Base-by-base conservation (phyloP, 1,139 yeast genomes). In the Suhomyces chickasaworum region DNA sequence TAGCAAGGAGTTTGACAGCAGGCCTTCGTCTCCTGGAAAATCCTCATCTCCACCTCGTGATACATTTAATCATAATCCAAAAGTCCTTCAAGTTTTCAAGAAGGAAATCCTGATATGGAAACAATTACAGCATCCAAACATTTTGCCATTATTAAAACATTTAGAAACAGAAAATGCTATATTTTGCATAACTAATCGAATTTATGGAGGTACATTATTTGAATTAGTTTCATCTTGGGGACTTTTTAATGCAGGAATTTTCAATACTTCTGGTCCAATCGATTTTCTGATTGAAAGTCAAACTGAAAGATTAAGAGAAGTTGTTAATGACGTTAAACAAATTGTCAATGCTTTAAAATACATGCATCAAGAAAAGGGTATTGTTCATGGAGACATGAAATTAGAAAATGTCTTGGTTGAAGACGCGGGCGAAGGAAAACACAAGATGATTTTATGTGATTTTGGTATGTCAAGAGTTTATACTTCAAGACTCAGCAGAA, bases 381-480 rank as follows among this genome's bases (percentile, higher is more conserved):
- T 89, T 29, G 91, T 86, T 7, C 98, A 91, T 61, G 95, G 97
- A 2, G 98, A 91, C 65, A 69, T 91, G 37, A 91, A 91, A 64
- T 72, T 90, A 42, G 98, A 91, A 58, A 91, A 91, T 60, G 87
- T 95, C 48, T 68, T 91, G 44, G 67, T 89, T 29, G 83, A 81
- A 44, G 64, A 66, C 21, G 59, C 57, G 25, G 60, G 63, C 10
- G 51, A 57, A 16, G 37, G 36, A 15, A 35, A 35, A 13, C 56
- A 60, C 50, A 63, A 64, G 29, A 69, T 83, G 59, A 61, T 81
- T 20, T 61, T 90, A 7, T 89, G 97, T 67, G 98, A 90, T 66
- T 90, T 90, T 69, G 98, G 98, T 4, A 89, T 90, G 95, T 71
- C 76, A 45, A 58, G 73, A 39, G 67, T 69, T 7, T 69, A 64